These are phyloP conservation scores for Vitis rupestris DNA, from an alignment of 164 flowering plant species.

Conservation along the genomic window DNA sequence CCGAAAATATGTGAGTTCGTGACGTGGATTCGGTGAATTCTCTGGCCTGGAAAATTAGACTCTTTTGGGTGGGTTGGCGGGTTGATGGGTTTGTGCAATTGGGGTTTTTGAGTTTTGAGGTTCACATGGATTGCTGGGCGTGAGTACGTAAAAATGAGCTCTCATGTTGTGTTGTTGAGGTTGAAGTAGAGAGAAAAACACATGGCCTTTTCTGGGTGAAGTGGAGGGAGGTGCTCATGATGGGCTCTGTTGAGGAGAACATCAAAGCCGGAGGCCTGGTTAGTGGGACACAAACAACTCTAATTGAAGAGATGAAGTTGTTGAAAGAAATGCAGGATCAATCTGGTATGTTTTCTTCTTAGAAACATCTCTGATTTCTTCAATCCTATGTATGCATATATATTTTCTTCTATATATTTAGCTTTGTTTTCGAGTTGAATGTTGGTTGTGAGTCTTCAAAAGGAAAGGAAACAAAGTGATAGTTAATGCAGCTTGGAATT, in stretches of 20 bases:
- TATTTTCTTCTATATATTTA: not conserved
- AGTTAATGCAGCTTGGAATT: not conserved
- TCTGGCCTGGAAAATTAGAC: conserved; percentile 1
- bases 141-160: conserved; percentile 16
- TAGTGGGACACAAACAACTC: conserved; percentile 33
- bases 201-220: conserved; percentile 7
- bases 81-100: not conserved
- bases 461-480: too few relatives aligned
- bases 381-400: not conserved
- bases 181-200: conserved; percentile 8
- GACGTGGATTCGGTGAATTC: not conserved
- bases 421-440: not conserved
- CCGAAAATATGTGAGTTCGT: not conserved
- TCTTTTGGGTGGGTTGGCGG: not conserved
- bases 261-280: conserved; percentile 39
- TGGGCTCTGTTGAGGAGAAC: conserved; percentile 60
- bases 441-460: too few relatives aligned
- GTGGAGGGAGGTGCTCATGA: conserved; percentile 9
- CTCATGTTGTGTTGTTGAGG: conserved; percentile 4
- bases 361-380: not conserved
- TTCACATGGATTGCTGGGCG: conserved; percentile 3
- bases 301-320: conserved; percentile 80
- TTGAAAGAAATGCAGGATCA: conserved; percentile 80
- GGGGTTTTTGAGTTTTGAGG: conserved; percentile 12
- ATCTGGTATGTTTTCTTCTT: conserved; percentile 54